Base-by-base conservation (phyloP, 441 rosid genomes). In the Melastoma candidum region DNA sequence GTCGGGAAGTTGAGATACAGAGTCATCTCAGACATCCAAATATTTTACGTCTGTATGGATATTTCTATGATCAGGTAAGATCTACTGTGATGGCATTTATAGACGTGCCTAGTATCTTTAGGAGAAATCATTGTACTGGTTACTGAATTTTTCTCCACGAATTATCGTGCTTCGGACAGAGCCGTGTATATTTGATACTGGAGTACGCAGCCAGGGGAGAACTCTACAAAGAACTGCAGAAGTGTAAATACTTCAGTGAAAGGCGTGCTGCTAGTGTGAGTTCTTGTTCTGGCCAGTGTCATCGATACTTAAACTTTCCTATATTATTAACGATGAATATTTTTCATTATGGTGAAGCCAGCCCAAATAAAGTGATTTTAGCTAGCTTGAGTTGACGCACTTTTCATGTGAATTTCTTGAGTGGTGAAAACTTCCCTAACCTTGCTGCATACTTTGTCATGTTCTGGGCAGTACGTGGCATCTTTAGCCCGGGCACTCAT, bases 201-300 rank as follows among this genome's bases (percentile, higher is more conserved):
- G 98, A 93, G 70, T 93, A 88, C 72, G 98, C 98, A n/a, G 92
- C 95, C 51, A 82, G 81, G 63, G 97, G 97, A 10, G 98, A 93
- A 65, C 90, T 88, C 27, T 93, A 93, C 68, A 88, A 88, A 68
- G 97, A 93, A 51, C 77, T 93, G 45, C 97, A 88, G 66, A 88
- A 78, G 72, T 86, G 92, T 73, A 88, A 89, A 68, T 85, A 81
- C 80, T 93, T 93, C 55, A 84, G 95, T 26, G 97, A 93, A 68
- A 82, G 95, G 53, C 85, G 97, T 7, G 95, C 97, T 13, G 98
- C 97, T 27, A 86, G 97, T 2, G 98, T 93, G 59, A 78, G 89
- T 78, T 46, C 39, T 12, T 58, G 53, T 36, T 58, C 1, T 5
- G 3, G 39, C 2, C 13, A 5, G 25, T 45, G 2, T 59, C 3